Percentiles rank a stretch among this genome's conserved stretches.
These are phyloP conservation scores for Aureoboletus auriporus DNA, from an alignment of 768 basidiomycete genomes.

Conservation along the genomic window DNA sequence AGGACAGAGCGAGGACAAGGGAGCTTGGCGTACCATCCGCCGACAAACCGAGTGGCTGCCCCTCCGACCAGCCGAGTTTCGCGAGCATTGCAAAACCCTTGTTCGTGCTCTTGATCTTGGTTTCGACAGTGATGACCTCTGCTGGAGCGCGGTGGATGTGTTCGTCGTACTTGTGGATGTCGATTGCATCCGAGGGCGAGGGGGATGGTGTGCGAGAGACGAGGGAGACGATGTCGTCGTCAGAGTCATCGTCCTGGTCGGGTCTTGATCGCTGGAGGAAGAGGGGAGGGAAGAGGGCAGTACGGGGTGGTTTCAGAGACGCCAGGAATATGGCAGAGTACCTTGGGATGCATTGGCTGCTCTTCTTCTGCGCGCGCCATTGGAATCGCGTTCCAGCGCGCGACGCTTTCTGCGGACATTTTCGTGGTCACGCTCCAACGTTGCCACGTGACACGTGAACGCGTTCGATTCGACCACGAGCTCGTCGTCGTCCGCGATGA, in stretches of 20 bases:
- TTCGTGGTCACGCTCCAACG: background rate
- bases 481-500: slow-evolving; percentile 23
- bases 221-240: slow-evolving; percentile 69
- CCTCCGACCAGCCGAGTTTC: slow-evolving; percentile 81
- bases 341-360: slow-evolving; percentile 47
- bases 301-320: slow-evolving; percentile 42
- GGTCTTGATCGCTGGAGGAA: slow-evolving; percentile 60
- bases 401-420: slow-evolving; percentile 65
- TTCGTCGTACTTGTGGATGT: slow-evolving; percentile 67
- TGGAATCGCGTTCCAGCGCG: slow-evolving; percentile 72
- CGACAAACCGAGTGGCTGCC: slow-evolving; percentile 71
- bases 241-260: slow-evolving; percentile 32
- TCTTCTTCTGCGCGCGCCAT: slow-evolving; percentile 34
- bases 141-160: slow-evolving; percentile 45
- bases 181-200: slow-evolving; percentile 42
- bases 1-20: background rate
- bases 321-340: slow-evolving; percentile 56
- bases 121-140: slow-evolving; percentile 78
- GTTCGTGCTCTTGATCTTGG: slow-evolving; percentile 73
- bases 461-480: slow-evolving; percentile 1
- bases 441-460: slow-evolving; percentile 1
- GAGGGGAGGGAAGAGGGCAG: slow-evolving; percentile 49
- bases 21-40: slow-evolving; percentile 54
- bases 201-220: slow-evolving; percentile 81
- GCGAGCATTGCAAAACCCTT: slow-evolving; percentile 78